Evolutionary conservation across 345 rosid species (phyloP).

Genomic region (Viola odorata): DNA sequence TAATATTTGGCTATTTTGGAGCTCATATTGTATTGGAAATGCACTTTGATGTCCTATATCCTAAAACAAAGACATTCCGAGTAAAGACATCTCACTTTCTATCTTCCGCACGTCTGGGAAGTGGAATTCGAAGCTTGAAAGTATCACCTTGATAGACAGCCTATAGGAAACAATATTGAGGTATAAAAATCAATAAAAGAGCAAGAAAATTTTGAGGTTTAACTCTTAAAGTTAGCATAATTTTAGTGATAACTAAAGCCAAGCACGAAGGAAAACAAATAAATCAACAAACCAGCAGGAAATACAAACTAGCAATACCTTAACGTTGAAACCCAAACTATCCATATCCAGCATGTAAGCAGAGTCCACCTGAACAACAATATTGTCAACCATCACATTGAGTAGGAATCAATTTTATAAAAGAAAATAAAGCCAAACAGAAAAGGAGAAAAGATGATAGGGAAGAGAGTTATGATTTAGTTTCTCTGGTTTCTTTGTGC

Average conservation of each 20-base stretch:
- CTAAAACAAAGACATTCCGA: neutral
- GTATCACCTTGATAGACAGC: conserved; percentile 62
- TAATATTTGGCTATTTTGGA: no score
- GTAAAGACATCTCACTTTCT: conserved; percentile 54
- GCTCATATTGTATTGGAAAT: no score
- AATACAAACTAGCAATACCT: conserved; percentile 38
- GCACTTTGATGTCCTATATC: no score
- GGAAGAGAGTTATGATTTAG: neutral
- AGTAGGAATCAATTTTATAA: neutral
- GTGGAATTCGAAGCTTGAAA: conserved; percentile 79
- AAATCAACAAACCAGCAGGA: no score
- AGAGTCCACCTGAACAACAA: conserved; percentile 61
- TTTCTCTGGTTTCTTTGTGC: neutral
- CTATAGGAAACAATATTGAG: conserved; percentile 25
- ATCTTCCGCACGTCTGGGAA: conserved; percentile 70
- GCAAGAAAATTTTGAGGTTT: neutral
- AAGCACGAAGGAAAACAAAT: no score
- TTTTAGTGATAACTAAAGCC: no score
- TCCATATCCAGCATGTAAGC: conserved; percentile 88
- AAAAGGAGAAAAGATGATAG: neutral
- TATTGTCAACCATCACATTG: conserved; percentile 3
- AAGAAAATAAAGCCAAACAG: neutral
- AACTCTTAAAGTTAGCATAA: no score
- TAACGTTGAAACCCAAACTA: conserved; percentile 87
- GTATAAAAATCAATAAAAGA: neutral